Conservation (phyloP, 2,329 filamentous ascomycete genomes). For the Aureobasidium mangrovei region DNA sequence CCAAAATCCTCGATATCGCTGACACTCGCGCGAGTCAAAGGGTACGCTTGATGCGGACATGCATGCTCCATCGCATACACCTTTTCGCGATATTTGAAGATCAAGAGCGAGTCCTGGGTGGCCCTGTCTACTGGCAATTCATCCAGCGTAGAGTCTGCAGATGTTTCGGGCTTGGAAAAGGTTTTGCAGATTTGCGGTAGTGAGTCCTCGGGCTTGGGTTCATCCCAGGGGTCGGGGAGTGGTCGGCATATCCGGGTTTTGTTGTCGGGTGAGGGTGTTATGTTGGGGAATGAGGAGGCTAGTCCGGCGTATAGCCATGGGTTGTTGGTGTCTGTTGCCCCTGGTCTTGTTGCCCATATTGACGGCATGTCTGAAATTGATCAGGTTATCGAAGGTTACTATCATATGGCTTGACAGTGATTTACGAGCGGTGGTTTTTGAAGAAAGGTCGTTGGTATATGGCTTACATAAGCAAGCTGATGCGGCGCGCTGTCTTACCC, state of each 20-base stretch:
- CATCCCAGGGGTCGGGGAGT: not conserved
- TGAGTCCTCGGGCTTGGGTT: not conserved
- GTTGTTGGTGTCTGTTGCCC: not conserved
- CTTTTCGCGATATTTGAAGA: slow-evolving; percentile 55
- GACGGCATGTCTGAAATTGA: not conserved
- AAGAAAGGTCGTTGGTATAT: too few species aligned
- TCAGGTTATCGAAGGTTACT: too few species aligned
- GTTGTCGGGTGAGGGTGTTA: slow-evolving; percentile 37
- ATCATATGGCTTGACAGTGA: too few species aligned
- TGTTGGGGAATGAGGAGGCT: slow-evolving; percentile 47
- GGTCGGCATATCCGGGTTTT: slow-evolving; percentile 30
- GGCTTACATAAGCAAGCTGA: too few species aligned
- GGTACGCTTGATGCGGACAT: slow-evolving; percentile 61
- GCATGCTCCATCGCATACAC: slow-evolving; percentile 64
- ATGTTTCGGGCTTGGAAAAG: slow-evolving; percentile 35
- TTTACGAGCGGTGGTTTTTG: too few species aligned
- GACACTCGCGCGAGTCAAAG: slow-evolving; percentile 52
- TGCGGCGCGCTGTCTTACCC: too few species aligned
- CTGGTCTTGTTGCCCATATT: not conserved
- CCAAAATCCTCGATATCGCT: slow-evolving; percentile 71
- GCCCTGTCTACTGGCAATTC: slow-evolving; percentile 32
- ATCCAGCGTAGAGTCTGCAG: slow-evolving; percentile 4
- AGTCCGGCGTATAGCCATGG: slow-evolving; percentile 50
- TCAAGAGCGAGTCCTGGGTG: slow-evolving; percentile 40
- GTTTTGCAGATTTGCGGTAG: slow-evolving; percentile 39